Conservation (phyloP, 345 rosid genomes). For the Angophora floribunda region DNA sequence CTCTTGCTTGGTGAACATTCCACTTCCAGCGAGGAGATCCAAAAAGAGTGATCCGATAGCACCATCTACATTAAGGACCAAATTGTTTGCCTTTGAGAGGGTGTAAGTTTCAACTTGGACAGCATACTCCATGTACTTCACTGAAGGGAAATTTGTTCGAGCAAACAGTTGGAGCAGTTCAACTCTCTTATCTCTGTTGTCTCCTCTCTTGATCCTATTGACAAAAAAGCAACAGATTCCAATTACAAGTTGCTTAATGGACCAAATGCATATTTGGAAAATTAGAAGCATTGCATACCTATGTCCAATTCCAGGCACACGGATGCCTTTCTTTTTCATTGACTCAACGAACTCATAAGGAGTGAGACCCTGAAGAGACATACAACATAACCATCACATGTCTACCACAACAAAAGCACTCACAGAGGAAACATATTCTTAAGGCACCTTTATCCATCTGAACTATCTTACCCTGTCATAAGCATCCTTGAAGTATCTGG, state of each 20-base stretch:
- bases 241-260: not conserved
- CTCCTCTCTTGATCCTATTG: constrained; percentile 88
- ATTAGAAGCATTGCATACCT: constrained; percentile 26
- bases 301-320: constrained; percentile 98
- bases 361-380: constrained; percentile 54
- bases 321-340: constrained; percentile 98
- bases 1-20: constrained; percentile 92
- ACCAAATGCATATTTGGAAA: not conserved
- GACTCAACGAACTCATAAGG: constrained; percentile 88
- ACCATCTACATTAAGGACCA: constrained; percentile 84
- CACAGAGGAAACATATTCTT: not conserved
- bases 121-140: constrained; percentile 91
- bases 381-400: not conserved
- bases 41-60: constrained; percentile 91
- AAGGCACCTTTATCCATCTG: not conserved
- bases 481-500: constrained; percentile 97
- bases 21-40: constrained; percentile 91
- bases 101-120: constrained; percentile 88
- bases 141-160: constrained; percentile 85
- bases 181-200: constrained; percentile 95
- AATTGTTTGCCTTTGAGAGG: constrained; percentile 74
- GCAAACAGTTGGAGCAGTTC: constrained; percentile 84
- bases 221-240: not conserved
- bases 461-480: constrained; percentile 58
- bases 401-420: not conserved